Evolutionary conservation across 345 rosid genomes (phyloP), one percentile per base, ranked within the genome.

Genomic region (Schrenkiella parvula): DNA sequence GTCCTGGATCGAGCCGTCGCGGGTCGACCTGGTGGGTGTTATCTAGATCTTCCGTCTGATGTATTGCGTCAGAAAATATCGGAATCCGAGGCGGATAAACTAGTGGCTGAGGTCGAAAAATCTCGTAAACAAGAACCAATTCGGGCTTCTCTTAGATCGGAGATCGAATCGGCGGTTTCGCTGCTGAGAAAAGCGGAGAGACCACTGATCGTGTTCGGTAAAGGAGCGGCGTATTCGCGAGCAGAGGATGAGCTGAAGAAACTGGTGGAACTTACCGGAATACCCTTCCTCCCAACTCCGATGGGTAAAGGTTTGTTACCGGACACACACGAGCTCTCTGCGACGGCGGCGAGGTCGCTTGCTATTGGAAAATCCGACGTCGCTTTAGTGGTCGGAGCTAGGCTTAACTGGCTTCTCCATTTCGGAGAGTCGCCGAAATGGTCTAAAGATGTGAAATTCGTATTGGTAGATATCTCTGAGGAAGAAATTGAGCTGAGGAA

Each of bases 231-330:
- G 22, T 87, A 82, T 79, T 88, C 93, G 1, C 62, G 87, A 60
- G 95, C 95, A 0, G 98, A 95, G 81, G 78, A 74, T 44, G 93
- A 89, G 68, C 35, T 95, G 72, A 89, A 73, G 87, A 81, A 81
- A 80, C 74, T 91, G 4, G 88, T 95, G 35, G 93, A 89, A 47
- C 73, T 66, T 11, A 89, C 95, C 1, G 92, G 96, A 39, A 87
- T 91, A 41, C 99, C 99, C 0, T 95, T 95, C 75, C 74, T 91
- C 75, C 98, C 99, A 0, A 91, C 99, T 19, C 98, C 99, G 1
- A 91, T 91, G 99, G 99, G 99, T 26, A 95, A 95, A 82, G 99
- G 99, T n/a, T 64, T 95, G 82, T 75, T 95, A 79, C 86, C 95
- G 8, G 99, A 95, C 74, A 79, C 89, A 2, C 99, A 95, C 73